Base-by-base conservation (phyloP, 129 eudicot genomes). In the Tagetes erecta region DNA sequence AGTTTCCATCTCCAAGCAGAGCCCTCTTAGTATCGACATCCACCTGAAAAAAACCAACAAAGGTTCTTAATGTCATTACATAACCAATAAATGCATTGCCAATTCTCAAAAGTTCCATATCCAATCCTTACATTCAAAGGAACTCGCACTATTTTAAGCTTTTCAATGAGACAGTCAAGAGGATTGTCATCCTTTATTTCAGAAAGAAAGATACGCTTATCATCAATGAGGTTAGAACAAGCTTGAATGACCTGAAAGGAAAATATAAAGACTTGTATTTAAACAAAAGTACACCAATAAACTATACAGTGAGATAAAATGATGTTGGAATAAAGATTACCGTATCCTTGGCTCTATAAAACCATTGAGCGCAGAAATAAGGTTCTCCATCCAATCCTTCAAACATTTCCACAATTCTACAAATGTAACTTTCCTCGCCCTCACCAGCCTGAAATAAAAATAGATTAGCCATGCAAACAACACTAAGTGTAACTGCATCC, bases 331-430 rank as follows among this genome's bases (percentile, higher is more conserved):
- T 20, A 11, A 39, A 39, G 46, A 20, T 64, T 80, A 94, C 99
- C 31, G 99, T 95, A 72, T 95, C 99, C 11, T 67, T 69, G 8
- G 96, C 84, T 66, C 93, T 75, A 53, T 92, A 92, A 52, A 82
- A 92, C 97, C 98, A 92, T n/a, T 88, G 98, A 2, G 96, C 91
- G 42, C 67, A 72, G 31, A 95, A 83, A 49, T 83, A 81, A 8
- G 75, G 70, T 7, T 39, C 40, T 30, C 89, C 87, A 53, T 94
- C 94, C 5, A 71, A 68, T 20, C 86, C 96, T 65, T 91, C 88
- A 65, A 95, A 95, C 83, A 95, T 62, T 75, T 95, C 99, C 0
- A 88, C 71, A 2, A 95, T 80, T 77, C 83, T 87, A 37, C 99
- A 83, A 0, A 95, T 95, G 73, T 81, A 91, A 55, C 73, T 56